Evolutionary conservation across 2,329 filamentous ascomycete genomes (phyloP).

Genomic region (Fusarium goolgardi): DNA sequence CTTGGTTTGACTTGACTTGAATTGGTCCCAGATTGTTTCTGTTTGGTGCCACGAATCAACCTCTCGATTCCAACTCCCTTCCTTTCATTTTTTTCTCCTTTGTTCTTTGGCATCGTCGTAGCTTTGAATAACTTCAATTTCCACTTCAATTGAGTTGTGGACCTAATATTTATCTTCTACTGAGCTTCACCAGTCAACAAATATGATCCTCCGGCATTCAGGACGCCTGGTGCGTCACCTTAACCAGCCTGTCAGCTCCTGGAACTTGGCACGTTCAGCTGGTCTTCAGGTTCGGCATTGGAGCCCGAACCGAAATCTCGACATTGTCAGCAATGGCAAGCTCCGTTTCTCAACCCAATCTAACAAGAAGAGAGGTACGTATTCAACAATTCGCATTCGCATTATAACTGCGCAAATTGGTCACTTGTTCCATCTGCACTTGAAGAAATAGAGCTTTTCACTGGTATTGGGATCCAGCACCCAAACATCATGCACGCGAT

Average conservation of each 20-base stretch:
- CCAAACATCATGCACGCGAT: neutral
- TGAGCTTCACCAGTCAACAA: conserved; percentile 15
- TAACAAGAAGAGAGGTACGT: conserved; percentile 46
- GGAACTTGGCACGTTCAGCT: conserved; percentile 35
- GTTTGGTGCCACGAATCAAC: conserved; percentile 40
- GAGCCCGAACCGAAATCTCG: conserved; percentile 33
- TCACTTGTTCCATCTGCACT: neutral
- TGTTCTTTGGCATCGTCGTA: conserved; percentile 20
- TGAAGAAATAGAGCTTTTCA: neutral
- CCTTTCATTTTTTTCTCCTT: conserved; percentile 26
- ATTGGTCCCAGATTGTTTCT: conserved; percentile 8
- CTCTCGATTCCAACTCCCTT: conserved; percentile 19
- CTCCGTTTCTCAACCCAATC: conserved; percentile 49
- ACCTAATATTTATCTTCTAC: conserved; percentile 2
- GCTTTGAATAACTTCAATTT: conserved; percentile 23
- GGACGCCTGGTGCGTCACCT: conserved; percentile 47
- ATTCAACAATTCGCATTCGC: neutral
- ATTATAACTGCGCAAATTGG: too few species aligned
- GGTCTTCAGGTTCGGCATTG: conserved; percentile 29
- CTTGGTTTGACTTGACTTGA: conserved; percentile 18
- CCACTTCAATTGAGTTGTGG: conserved; percentile 22
- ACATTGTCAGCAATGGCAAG: conserved; percentile 15
- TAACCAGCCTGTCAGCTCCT: conserved; percentile 31
- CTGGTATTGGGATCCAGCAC: neutral
- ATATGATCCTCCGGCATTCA: conserved; percentile 45